phyloP scores from a whole-genome alignment of 371 early-diverging fungal species.

The Mortierella sp. region DNA sequence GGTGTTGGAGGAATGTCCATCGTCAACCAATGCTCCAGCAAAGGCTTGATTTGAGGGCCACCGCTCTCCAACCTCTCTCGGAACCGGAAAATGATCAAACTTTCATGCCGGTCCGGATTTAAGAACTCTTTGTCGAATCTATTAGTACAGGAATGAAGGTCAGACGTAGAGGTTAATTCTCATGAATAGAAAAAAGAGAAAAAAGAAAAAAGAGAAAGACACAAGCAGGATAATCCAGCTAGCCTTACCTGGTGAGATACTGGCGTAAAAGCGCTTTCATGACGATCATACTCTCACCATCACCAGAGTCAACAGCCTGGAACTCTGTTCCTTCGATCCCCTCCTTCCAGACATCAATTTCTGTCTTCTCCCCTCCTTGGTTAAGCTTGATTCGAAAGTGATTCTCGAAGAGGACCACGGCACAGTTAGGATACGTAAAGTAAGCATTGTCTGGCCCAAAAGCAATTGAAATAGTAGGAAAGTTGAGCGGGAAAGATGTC shows the following conservation, averaged over 20 bases:
- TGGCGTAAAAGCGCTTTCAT: constrained; percentile 56
- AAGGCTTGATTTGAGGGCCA: constrained; percentile 60
- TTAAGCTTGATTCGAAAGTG: constrained; percentile 63
- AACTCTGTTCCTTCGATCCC: constrained; percentile 58
- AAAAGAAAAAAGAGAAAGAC: not conserved
- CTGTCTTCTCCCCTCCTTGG: constrained; percentile 58
- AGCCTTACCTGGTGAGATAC: constrained; percentile 42
- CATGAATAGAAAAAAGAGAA: too few species aligned
- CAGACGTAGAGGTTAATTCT: too few species aligned
- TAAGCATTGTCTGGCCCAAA: constrained; percentile 57
- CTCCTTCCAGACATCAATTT: constrained; percentile 61
- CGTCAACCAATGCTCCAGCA: constrained; percentile 63
- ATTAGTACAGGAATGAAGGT: too few species aligned
- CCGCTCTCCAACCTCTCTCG: constrained; percentile 61
- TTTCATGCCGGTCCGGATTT: constrained; percentile 46
- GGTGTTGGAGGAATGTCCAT: constrained; percentile 36
- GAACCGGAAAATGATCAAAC: constrained; percentile 57
- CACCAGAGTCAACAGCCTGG: constrained; percentile 56
- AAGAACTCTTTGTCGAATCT: constrained; percentile 19
- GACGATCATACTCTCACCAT: constrained; percentile 59
- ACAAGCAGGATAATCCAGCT: too few species aligned
- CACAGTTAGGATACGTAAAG: constrained; percentile 70
- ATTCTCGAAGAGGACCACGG: constrained; percentile 61
- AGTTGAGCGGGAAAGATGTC: constrained; percentile 56
- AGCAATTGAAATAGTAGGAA: constrained; percentile 69